Evolutionary conservation across 768 basidiomycete genomes (phyloP).

Genomic region (Strobilomyces confusus): DNA sequence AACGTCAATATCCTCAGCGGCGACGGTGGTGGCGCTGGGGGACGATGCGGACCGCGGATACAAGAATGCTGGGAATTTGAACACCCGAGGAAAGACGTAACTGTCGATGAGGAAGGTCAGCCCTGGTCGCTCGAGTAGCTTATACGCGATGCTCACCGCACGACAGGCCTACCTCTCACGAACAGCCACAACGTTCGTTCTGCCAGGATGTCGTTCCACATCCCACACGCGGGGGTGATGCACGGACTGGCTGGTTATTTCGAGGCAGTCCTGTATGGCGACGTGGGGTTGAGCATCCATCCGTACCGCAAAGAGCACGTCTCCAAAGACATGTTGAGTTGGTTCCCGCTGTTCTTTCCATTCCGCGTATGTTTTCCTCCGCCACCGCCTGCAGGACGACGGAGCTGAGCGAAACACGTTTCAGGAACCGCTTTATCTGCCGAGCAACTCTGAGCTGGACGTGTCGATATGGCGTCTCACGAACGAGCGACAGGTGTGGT

Average conservation of each 20-base stretch:
- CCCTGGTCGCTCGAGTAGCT: not conserved
- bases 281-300: constrained; percentile 89
- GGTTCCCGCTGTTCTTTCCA: constrained; percentile 98
- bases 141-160: constrained; percentile 6
- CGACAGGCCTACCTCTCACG: constrained; percentile 79
- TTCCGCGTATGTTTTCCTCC: constrained; percentile 59
- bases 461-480: constrained; percentile 95
- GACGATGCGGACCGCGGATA: constrained; percentile 73
- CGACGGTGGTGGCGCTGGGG: constrained; percentile 55
- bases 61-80: constrained; percentile 99
- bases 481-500: constrained; percentile 89
- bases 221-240: constrained; percentile 89
- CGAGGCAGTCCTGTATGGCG: constrained; percentile 89
- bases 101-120: constrained; percentile 68
- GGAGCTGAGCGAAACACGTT: not conserved
- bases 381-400: not conserved
- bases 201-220: constrained; percentile 81
- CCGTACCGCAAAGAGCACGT: constrained; percentile 81
- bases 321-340: constrained; percentile 97
- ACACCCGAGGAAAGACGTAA: constrained; percentile 81
- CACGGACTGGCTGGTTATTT: constrained; percentile 98
- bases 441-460: constrained; percentile 86
- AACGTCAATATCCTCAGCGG: constrained; percentile 88
- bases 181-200: constrained; percentile 95
- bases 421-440: constrained; percentile 91